phyloP scores from a whole-genome alignment of 257 asterid species.

The Osmanthus fragrans region DNA sequence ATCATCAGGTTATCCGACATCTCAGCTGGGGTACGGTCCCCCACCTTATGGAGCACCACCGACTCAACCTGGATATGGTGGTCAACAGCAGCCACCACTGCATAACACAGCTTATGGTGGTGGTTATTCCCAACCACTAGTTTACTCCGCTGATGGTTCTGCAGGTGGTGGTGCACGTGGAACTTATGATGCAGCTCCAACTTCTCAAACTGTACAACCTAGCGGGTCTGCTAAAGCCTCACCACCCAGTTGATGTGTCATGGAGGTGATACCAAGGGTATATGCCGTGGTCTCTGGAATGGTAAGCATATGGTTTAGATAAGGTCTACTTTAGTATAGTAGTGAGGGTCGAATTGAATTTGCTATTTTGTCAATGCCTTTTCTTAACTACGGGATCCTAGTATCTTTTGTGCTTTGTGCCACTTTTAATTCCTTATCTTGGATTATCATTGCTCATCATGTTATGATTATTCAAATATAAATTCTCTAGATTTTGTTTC shows the following conservation, averaged over 20 bases:
- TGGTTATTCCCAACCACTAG: conserved; percentile 61
- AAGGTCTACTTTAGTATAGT: background rate
- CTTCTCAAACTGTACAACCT: conserved; percentile 46
- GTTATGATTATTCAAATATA: background rate
- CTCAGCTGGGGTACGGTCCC: conserved; percentile 50
- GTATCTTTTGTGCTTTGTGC: background rate
- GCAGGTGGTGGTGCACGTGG: conserved; percentile 37
- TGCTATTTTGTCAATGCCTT: background rate
- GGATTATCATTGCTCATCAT: background rate
- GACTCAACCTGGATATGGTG: background rate
- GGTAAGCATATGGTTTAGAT: background rate
- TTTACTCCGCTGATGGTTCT: conserved; percentile 53
- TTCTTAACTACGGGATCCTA: background rate
- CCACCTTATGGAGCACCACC: conserved; percentile 43
- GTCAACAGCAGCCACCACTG: conserved; percentile 31
- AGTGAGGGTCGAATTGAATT: background rate
- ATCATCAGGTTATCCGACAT: conserved; percentile 37
- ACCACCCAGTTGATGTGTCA: conserved; percentile 40
- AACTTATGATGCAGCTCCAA: conserved; percentile 42
- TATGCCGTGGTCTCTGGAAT: background rate
- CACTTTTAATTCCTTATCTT: background rate
- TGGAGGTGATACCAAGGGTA: background rate
- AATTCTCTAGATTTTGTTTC: background rate
- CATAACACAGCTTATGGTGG: conserved; percentile 40
- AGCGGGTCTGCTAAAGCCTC: conserved; percentile 58